Percentiles rank a stretch among this genome's conserved stretches.
These are phyloP conservation scores for Daldinia grandis DNA, from an alignment of 495 filamentous ascomycete genomes.

Conservation along the genomic window DNA sequence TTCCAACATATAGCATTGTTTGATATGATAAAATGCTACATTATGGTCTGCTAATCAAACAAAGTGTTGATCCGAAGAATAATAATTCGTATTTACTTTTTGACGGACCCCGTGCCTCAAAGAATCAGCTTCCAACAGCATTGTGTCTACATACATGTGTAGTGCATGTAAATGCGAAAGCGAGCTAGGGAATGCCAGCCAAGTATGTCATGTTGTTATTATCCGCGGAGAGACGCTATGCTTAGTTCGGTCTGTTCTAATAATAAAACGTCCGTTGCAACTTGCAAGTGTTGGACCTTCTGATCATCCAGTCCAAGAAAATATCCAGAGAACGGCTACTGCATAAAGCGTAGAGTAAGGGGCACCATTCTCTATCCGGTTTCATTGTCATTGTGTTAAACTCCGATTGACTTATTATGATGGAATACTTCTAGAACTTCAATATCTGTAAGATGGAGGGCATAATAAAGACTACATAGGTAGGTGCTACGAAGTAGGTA, in stretches of 20 bases:
- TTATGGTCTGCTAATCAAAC: not conserved
- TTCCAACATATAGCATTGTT: not conserved
- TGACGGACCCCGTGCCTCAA: not conserved
- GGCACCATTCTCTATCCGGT: not conserved
- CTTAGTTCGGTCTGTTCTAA: conserved; percentile 17
- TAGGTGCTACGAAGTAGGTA: not conserved
- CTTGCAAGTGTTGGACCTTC: not conserved
- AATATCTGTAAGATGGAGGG: not conserved
- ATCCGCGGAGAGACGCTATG: conserved; percentile 8
- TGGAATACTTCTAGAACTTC: not conserved
- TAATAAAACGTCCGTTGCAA: conserved; percentile 17
- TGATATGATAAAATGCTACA: conserved; percentile 3
- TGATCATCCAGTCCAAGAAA: not conserved
- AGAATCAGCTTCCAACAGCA: not conserved
- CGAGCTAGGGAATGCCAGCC: not conserved
- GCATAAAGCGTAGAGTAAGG: not conserved
- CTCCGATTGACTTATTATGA: not conserved
- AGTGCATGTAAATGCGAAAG: not conserved
- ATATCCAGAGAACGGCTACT: not conserved
- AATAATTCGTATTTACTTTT: not conserved
- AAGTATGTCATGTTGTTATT: not conserved
- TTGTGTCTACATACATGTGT: not conserved
- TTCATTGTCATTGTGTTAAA: not conserved
- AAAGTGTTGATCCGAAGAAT: not conserved
- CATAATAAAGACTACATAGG: not conserved